Base-by-base conservation (phyloP, 225 moss, liverwort and hornwort species). In the Sphagnum tenellum region DNA sequence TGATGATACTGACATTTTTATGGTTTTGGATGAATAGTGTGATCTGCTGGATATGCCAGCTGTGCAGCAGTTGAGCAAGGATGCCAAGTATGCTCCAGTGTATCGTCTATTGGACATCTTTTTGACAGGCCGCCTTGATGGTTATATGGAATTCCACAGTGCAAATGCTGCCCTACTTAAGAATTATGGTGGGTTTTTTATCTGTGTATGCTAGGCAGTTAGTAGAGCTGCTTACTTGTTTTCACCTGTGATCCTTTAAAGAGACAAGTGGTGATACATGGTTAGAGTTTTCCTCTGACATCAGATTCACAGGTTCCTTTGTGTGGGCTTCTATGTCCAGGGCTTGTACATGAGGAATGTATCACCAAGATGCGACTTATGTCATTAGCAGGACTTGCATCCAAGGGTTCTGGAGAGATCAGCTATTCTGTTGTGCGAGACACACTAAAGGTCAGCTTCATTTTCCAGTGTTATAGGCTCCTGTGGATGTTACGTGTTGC, bases 281-380 rank as follows among this genome's bases (percentile, higher is more conserved):
- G 4, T 47, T 1, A 12, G 4, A 11, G 44, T 11, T n/a, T 49
- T 47, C 44, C 3, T 65, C 49, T 65, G 65, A 45, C 10, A 56
- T 29, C 29, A 29, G 55, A 56, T 56, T 9, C n/a, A 9, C n/a
- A 9, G n/a, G 55, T 10, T 8, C 45, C 45, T 12, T 61, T 61
- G 60, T 64, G 12, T 64, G 63, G 63, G 48, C 46, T 45, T 74
- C 55, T 71, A 67, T 59, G 57, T 72, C 57, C 83, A 96, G 92
- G 96, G 55, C 85, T 98, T 67, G 89, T 90, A 48, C 90, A 98
- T 58, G 96, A 98, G 71, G 90, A 92, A 63, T 89, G 89, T 69
- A 59, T 98, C 56, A 89, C 89, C 7, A 98, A 98, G 73, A 98
- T 98, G 92, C 88, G 96, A 47, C 83, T 98, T 3, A 89, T 93